Conservation (phyloP, 495 filamentous ascomycete species). For the Hyaloscypha bicolor region DNA sequence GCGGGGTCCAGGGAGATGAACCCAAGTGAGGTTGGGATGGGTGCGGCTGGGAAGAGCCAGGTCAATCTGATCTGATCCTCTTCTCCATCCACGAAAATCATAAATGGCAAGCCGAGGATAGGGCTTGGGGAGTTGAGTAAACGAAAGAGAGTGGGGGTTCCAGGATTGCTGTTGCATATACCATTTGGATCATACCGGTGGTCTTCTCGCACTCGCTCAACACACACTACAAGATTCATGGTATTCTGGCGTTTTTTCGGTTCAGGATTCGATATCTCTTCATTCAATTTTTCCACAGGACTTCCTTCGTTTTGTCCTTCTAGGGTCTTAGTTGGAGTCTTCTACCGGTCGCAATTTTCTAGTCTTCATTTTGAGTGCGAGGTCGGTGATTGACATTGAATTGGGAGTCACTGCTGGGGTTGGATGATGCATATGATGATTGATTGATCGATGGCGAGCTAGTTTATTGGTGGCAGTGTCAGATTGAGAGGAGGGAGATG, state of each 20-base stretch:
- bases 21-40: slow-evolving; percentile 10
- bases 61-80: slow-evolving; percentile 27
- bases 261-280: background rate
- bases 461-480: background rate
- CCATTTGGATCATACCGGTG: background rate
- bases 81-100: background rate
- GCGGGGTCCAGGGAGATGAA: slow-evolving; percentile 26
- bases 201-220: background rate
- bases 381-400: background rate
- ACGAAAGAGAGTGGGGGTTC: background rate
- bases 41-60: slow-evolving; percentile 6
- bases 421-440: background rate
- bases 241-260: background rate
- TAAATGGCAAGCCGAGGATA: background rate
- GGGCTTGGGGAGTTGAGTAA: background rate
- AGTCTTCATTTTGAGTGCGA: background rate
- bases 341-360: background rate
- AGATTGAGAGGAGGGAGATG: background rate
- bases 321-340: background rate
- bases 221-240: background rate
- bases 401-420: background rate
- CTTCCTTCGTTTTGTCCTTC: background rate
- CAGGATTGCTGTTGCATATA: background rate
- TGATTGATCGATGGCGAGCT: background rate
- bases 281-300: background rate